phyloP scores from a whole-genome alignment of 139 green algal genomes.

The Parachlorella kessleri region DNA sequence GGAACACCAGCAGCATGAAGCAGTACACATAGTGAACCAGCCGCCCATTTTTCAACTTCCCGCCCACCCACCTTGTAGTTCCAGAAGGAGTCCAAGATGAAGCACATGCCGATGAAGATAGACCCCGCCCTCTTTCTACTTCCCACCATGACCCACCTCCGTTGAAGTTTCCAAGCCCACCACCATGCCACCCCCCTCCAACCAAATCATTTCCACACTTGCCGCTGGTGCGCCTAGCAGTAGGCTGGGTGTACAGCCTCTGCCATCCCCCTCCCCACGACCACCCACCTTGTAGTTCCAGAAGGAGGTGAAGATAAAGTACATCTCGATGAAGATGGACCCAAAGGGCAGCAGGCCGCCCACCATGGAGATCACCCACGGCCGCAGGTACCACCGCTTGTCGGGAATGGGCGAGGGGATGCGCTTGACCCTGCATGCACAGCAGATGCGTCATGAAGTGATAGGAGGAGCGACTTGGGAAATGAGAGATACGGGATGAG shows the following conservation, averaged over 20 bases:
- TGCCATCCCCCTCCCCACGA: too few species aligned
- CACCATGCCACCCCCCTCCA: too few species aligned
- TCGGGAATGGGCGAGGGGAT: conserved; percentile 93
- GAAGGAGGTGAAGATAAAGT: conserved; percentile 97
- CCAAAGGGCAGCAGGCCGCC: conserved; percentile 96
- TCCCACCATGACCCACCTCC: too few species aligned
- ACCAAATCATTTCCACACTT: too few species aligned
- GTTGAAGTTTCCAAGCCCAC: too few species aligned
- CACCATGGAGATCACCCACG: conserved; percentile 67
- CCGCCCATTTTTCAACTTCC: too few species aligned
- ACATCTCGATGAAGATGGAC: conserved; percentile 99
- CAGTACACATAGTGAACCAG: conserved; percentile 98
- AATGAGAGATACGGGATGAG: too few species aligned
- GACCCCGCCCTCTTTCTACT: too few species aligned
- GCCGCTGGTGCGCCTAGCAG: too few species aligned
- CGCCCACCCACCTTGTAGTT: conserved; percentile 97
- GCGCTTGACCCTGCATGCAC: conserved; percentile 84
- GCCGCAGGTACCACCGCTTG: conserved; percentile 90
- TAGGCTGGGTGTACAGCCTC: too few species aligned
- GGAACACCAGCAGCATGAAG: conserved; percentile 96
- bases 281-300: conserved; percentile 97
- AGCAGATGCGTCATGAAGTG: background rate
- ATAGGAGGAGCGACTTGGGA: background rate
- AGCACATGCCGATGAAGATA: conserved; percentile 99
- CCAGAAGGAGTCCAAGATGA: conserved; percentile 96